A percentile compares a stretch with the other conserved stretches of the same genome.
Evolutionary conservation across 768 basidiomycete genomes (phyloP).

Genomic region (Pisolithus albus): DNA sequence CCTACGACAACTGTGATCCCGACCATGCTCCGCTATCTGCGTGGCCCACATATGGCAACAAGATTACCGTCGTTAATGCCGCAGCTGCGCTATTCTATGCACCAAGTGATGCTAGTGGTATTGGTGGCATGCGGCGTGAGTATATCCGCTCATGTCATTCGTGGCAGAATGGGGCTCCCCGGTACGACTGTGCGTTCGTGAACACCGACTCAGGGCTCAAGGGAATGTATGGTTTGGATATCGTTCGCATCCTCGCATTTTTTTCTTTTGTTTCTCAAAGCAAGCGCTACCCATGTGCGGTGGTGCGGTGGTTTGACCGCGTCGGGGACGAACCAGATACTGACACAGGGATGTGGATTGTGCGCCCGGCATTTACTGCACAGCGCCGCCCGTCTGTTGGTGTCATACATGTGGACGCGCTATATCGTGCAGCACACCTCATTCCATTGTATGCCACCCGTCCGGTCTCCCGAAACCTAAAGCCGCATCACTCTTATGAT

Average conservation of each 20-base stretch:
- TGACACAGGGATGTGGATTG: conserved; percentile 22
- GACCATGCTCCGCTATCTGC: background rate
- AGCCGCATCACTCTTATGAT: background rate
- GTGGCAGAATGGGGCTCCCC: too few species aligned
- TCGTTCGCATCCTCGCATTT: conserved; percentile 16
- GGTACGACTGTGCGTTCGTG: too few species aligned
- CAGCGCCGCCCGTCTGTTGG: background rate
- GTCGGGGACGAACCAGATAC: conserved; percentile 10
- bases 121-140: conserved; percentile 8
- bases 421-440: background rate
- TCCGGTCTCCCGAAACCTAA: conserved; percentile 6
- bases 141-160: background rate
- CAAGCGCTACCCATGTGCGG: conserved; percentile 18
- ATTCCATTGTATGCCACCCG: background rate
- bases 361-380: background rate
- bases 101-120: conserved; percentile 4
- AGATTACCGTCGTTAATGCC: background rate
- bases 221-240: conserved; percentile 20
- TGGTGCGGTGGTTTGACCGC: conserved; percentile 22
- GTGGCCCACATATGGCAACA: background rate
- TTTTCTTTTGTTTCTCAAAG: conserved; percentile 15
- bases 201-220: background rate
- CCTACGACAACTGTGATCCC: conserved; percentile 1
- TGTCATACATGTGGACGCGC: background rate
- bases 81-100: conserved; percentile 2